Base-by-base conservation (phyloP, 2,329 filamentous ascomycete species). In the Didymellaceae sp. region DNA sequence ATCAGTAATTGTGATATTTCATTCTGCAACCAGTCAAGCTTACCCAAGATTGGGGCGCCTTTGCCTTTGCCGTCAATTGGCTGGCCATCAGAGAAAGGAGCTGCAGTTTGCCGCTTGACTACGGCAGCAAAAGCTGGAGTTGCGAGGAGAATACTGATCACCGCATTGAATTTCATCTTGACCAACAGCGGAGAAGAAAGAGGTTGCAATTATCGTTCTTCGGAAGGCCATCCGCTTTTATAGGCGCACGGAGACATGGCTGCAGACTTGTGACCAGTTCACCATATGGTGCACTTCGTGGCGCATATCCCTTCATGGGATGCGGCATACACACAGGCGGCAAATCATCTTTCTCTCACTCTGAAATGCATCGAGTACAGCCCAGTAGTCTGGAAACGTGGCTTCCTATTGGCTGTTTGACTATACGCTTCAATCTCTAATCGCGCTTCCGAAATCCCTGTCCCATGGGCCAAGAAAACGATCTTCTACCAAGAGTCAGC, bases 31-130 rank as follows among this genome's bases (percentile, higher is more conserved):
- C 16, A 16, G 5, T 31, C 20, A 32, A 11, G 45, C 71, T 35
- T 75, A 86, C 85, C 84, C 26, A 81, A 63, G 20, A 88, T 76
- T 0, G 80, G 80, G 14, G 74, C 83, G 1, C 85, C 85, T 61
- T 83, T 86, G 28, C 82, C 82, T 21, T 77, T 78, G 21, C 73
- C 78, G 61, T 82, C 80, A 56, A 81, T 79, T 7, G 85, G 83
- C 53, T 86, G 75, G 5, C 83, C 83, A 33, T 82, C 65, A 8
- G 67, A 62, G 59, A 83, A 84, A 24, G 73, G 52, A 30, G 25
- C 14, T 9, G 38, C 16, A 49, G 70, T 52, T 50, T 69, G 58
- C 4, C 64, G 48, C 51, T 60, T 65, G 18, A 67, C 35, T 10
- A 67, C 61, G 20, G 44, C 63, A 37, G 46, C 60, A 24, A 62